phyloP scores from a whole-genome alignment of 2,329 filamentous ascomycete species.

The Xylariales sp. region DNA sequence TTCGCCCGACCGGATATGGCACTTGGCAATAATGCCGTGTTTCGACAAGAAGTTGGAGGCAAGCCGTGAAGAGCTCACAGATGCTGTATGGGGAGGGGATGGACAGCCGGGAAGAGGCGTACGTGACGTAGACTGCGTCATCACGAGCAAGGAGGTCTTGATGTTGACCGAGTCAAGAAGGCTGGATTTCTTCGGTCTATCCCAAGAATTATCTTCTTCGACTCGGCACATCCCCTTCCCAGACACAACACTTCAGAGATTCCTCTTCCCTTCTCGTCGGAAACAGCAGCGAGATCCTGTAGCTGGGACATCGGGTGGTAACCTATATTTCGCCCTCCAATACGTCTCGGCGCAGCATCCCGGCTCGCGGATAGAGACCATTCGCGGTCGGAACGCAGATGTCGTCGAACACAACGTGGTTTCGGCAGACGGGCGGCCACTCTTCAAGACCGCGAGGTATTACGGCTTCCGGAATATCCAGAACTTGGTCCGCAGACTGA shows the following conservation, averaged over 20 bases:
- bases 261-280: conserved; percentile 62
- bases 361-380: conserved; percentile 65
- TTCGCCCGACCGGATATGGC: conserved; percentile 79
- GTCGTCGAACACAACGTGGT: conserved; percentile 79
- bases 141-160: conserved; percentile 90
- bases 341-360: conserved; percentile 67
- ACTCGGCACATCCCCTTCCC: conserved; percentile 59
- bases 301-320: conserved; percentile 82
- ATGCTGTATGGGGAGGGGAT: conserved; percentile 62
- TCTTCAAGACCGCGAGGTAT: conserved; percentile 82
- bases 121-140: conserved; percentile 94
- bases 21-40: conserved; percentile 94
- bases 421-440: conserved; percentile 46
- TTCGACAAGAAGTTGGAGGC: conserved; percentile 99
- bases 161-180: conserved; percentile 80
- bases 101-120: conserved; percentile 50
- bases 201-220: conserved; percentile 49
- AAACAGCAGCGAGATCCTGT: conserved; percentile 41
- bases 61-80: conserved; percentile 85
- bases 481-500: conserved; percentile 88
- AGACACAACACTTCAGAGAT: conserved; percentile 63
- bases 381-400: conserved; percentile 81
- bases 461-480: conserved; percentile 99
- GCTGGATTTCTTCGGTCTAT: conserved; percentile 69
- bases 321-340: conserved; percentile 78